These are phyloP conservation scores for Neurospora sp. DNA, from an alignment of 495 filamentous ascomycete genomes.

Conservation along the genomic window DNA sequence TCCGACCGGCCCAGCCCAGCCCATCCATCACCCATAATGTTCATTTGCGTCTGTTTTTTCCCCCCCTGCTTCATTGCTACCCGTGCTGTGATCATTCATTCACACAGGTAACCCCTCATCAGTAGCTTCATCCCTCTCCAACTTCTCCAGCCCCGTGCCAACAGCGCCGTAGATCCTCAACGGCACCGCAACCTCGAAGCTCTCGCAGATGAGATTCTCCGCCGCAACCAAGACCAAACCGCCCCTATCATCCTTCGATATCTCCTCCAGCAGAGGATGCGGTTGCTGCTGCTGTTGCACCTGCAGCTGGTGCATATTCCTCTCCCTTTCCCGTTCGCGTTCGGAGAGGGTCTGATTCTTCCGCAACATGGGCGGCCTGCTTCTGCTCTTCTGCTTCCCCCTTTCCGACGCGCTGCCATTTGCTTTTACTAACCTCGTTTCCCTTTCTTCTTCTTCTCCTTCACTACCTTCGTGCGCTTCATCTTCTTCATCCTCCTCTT, in stretches of 20 bases:
- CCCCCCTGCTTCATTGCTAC: not conserved
- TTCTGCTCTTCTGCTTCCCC: not conserved
- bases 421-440: not conserved
- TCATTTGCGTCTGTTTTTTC: not conserved
- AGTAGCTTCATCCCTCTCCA: constrained; percentile 37
- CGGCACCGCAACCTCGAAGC: constrained; percentile 80
- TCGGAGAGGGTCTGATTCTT: not conserved
- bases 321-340: not conserved
- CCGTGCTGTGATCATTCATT: not conserved
- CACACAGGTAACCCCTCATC: constrained; percentile 41
- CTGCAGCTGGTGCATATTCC: not conserved
- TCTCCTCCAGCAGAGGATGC: constrained; percentile 46
- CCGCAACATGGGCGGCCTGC: not conserved
- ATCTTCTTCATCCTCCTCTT: constrained; percentile 7
- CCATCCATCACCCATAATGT: not conserved
- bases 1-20: not conserved
- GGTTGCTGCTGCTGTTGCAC: not conserved
- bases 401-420: not conserved
- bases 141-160: constrained; percentile 32
- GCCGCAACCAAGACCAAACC: constrained; percentile 54
- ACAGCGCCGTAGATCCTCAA: constrained; percentile 71
- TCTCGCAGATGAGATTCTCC: constrained; percentile 71
- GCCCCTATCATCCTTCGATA: constrained; percentile 62
- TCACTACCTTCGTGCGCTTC: constrained; percentile 3
- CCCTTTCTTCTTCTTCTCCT: not conserved